Percentiles rank a stretch among this genome's conserved stretches.
These are phyloP conservation scores for Phialophora verrucosa DNA, from an alignment of 2,329 filamentous ascomycete species.

Conservation along the genomic window DNA sequence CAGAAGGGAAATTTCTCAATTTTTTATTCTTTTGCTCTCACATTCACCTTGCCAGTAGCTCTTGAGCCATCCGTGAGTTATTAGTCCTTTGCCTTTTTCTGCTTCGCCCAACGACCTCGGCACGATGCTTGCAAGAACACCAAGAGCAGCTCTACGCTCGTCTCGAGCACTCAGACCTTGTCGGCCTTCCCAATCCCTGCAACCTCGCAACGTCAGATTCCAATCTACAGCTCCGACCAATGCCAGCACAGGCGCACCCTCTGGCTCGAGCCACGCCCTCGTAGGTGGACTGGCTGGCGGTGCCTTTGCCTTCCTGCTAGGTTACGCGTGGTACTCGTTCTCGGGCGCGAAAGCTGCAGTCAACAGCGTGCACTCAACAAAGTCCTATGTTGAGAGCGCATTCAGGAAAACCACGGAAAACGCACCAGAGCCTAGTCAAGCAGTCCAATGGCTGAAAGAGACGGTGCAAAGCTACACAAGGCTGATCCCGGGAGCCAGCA, in stretches of 20 bases:
- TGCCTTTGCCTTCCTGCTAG: slow-evolving; percentile 52
- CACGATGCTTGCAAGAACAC: slow-evolving; percentile 32
- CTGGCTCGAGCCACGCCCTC: slow-evolving; percentile 45
- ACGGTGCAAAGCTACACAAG: slow-evolving; percentile 71
- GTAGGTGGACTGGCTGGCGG: slow-evolving; percentile 59
- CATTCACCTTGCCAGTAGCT: not conserved
- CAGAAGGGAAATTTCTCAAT: not conserved
- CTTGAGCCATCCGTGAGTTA: not conserved
- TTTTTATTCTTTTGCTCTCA: not conserved
- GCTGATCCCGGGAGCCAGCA: slow-evolving; percentile 72
- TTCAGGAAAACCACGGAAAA: slow-evolving; percentile 66
- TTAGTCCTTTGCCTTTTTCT: not conserved
- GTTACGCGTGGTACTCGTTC: slow-evolving; percentile 61
- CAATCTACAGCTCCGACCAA: slow-evolving; percentile 26
- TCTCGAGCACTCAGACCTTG: slow-evolving; percentile 25
- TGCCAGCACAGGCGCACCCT: slow-evolving; percentile 13
- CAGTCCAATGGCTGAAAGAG: slow-evolving; percentile 68
- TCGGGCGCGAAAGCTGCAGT: slow-evolving; percentile 58
- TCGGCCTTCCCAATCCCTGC: slow-evolving; percentile 19
- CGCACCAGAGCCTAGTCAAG: slow-evolving; percentile 70
- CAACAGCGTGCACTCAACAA: slow-evolving; percentile 60
- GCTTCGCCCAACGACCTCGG: not conserved
- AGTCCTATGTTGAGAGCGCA: slow-evolving; percentile 65
- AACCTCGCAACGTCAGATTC: slow-evolving; percentile 24
- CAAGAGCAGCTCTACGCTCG: slow-evolving; percentile 28